A percentile compares a stretch with the other conserved stretches of the same genome.
Conservation (phyloP, 768 basidiomycete species). For the Lactarius hatsudake region DNA sequence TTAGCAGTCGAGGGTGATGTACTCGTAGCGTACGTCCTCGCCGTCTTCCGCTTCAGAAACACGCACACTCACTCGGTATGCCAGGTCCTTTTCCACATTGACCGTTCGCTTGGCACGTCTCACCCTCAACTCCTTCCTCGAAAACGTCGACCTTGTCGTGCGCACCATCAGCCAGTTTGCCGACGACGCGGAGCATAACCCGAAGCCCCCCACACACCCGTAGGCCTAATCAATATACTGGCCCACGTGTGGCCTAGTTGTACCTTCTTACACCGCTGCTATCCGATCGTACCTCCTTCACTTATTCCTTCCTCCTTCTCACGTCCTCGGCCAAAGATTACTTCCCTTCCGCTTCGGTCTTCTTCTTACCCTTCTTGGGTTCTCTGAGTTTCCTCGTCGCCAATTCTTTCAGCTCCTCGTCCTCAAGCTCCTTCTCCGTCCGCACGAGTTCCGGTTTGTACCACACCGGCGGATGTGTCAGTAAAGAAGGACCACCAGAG, state of each 20-base stretch:
- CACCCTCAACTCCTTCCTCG: constrained; percentile 81
- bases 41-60: not conserved
- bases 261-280: constrained; percentile 25
- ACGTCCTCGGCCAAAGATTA: constrained; percentile 15
- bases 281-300: constrained; percentile 26
- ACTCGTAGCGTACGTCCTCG: constrained; percentile 66
- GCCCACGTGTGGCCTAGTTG: constrained; percentile 25
- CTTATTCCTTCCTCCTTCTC: constrained; percentile 24
- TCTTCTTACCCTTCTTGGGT: constrained; percentile 91
- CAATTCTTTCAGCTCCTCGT: constrained; percentile 79
- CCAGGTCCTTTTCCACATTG: constrained; percentile 69
- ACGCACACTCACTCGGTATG: constrained; percentile 17
- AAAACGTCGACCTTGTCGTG: constrained; percentile 83
- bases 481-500: constrained; percentile 80
- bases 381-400: constrained; percentile 80
- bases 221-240: constrained; percentile 16
- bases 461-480: constrained; percentile 89
- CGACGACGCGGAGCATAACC: constrained; percentile 49
- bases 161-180: constrained; percentile 82
- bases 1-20: constrained; percentile 64
- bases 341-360: constrained; percentile 50
- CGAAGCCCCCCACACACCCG: constrained; percentile 15
- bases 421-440: constrained; percentile 85
- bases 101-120: constrained; percentile 86
- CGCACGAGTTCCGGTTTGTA: constrained; percentile 90